Base-by-base conservation (phyloP, 2,329 filamentous ascomycete species). In the Myriosclerotinia curreyana region DNA sequence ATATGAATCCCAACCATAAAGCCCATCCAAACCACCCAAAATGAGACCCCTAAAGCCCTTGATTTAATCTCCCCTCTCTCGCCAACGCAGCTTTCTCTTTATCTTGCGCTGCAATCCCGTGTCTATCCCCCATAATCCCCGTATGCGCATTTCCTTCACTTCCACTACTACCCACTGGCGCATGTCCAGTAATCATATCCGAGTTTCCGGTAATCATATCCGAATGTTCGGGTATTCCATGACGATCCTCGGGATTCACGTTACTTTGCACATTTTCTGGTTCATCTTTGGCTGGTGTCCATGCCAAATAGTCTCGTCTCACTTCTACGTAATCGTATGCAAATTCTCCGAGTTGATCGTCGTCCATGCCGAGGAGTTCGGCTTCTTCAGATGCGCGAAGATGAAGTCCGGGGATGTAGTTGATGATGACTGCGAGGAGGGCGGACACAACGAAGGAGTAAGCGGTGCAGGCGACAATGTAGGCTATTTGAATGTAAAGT, bases 251-350 rank as follows among this genome's bases (percentile, higher is more conserved):
- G 64, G 82, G 76, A 40, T 82, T 78, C 72, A 83, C 81, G 66
- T 86, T 84, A 67, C 83, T 79, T 65, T 81, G 76, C 58, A 82
- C 80, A 65, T 70, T 71, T 66, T 71, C 68, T 34, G 86, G 88
- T 70, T 90, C 86, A 66, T 80, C 81, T 73, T 88, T 88, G 42
- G 88, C 86, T 0, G 91, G 91, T 38, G 89, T 93, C 91, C 91
- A 95, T 65, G 91, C 91, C 48, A 95, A 85, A 81, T 93, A 95
- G 78, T 95, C 91, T 73, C 91, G 86, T 74, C 91, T 88, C 65
- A 94, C 90, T 82, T 95, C 91, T 69, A 95, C 91, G 76, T 94
- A 95, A 76, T 95, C 91, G 80, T 94, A 94, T 15, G 90, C 91
- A 75, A 94, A 95, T 78, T 95, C 91, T 77, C 91, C 91, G 71